Evolutionary conservation across 202 grass and related monocot genomes (phyloP), one percentile per base, ranked within the genome.

Genomic region (Zoysia matrella): DNA sequence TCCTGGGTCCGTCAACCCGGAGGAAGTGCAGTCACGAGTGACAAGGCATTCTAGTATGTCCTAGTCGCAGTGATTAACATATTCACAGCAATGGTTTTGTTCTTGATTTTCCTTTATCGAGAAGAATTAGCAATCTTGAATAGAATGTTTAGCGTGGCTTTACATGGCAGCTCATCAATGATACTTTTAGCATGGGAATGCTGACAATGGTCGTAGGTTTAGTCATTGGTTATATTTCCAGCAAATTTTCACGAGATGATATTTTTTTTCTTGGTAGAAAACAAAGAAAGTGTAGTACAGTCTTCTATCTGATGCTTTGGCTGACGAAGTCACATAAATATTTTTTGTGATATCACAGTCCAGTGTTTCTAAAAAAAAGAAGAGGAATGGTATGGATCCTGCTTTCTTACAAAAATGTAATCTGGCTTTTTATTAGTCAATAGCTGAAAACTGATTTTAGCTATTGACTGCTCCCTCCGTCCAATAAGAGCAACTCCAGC

Each of bases 1-100:
- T 78, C 97, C 89, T 1, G 89, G 91, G 1, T 99, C 93, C 15
- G 52, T 74, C 16, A 92, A 91, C 76, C 93, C 76, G 0, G 96
- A 95, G 57, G 97, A 96, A 53, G 79, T 69, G 2, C 91, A 77
- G 3, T 96, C 89, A 7, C 73, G 89, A 69, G 92, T 89, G 72
- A 97, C 73, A 61, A 86, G 89, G 72, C 84, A 55, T 12, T 91
- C 72, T 30, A 0, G 84, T 89, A 12, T 78, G 22, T 30, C 22
- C 91, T 99, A 90, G 65, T 50, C 5, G 4, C 12, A 2, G 2
- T 45, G 40, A 22, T 13, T 65, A 60, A 81, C n/a, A n/a, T 16
- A 5, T 8, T 15, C 64, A 65, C 57, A 57, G 0, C 62, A 70
- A 41, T 84, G 60, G 75, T 84, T 88, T 88, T 71, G 73, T 52